Conservation (phyloP, 768 basidiomycete species). For the Lactarius vividus region DNA sequence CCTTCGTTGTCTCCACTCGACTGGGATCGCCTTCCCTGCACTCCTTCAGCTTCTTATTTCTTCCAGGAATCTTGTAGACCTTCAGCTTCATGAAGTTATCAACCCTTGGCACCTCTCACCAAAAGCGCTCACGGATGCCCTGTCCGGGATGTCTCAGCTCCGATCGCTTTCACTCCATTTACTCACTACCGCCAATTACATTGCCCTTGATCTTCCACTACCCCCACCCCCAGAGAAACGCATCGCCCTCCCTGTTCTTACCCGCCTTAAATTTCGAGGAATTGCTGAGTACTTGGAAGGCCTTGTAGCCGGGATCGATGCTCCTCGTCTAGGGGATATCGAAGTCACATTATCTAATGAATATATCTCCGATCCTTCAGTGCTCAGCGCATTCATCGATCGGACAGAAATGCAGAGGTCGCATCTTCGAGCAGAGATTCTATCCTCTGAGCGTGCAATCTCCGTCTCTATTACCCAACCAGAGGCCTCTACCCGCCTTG, state of each 20-base stretch:
- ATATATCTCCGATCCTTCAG: background rate
- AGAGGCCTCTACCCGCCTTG: background rate
- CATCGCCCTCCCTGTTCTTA: background rate
- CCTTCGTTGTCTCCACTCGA: background rate
- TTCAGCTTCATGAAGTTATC: background rate
- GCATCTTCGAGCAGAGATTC: background rate
- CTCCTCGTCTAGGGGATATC: background rate
- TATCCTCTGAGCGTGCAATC: background rate
- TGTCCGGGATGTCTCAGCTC: background rate
- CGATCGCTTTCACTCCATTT: background rate
- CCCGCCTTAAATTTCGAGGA: background rate
- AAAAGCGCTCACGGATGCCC: background rate
- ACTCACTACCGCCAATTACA: background rate
- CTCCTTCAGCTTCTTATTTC: background rate
- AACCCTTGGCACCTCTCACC: background rate
- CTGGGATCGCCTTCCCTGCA: background rate
- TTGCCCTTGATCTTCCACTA: background rate
- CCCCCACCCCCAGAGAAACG: background rate
- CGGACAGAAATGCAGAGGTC: background rate
- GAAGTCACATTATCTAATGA: background rate
- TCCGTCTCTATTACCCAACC: background rate
- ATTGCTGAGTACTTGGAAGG: background rate
- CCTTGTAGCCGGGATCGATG: background rate
- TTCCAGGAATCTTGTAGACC: background rate
- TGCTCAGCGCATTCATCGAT: background rate